Base-by-base conservation (phyloP, 23 red algal genomes). In the Agarophyton chilense region DNA sequence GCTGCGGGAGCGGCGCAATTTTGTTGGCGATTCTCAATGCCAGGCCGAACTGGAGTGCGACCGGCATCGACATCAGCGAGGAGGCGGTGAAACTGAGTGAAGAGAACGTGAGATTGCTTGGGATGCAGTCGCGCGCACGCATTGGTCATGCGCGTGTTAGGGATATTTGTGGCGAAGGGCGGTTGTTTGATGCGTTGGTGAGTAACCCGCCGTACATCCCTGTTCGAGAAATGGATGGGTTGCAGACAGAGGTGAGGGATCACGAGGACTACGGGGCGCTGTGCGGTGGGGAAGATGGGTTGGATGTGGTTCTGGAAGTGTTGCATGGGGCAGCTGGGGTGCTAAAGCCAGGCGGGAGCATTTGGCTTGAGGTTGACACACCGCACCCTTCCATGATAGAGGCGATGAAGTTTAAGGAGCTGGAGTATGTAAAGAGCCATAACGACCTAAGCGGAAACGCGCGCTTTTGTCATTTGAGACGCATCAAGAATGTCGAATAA, bases 141-240 rank as follows among this genome's bases (percentile, higher is more conserved):
- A 62, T 94, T 36, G 60, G 72, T 17, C 81, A 94, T 19, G 39
- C 40, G 4, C 72, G 64, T 0, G 17, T 88, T 17, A 25, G n/a
- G 2, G 82, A 83, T 10, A n/a, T 66, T 2, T 22, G 29, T 19
- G 53, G 28, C n/a, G 53, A 63, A 10, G 28, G 21, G 10, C 8
- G 11, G 0, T 0, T 51, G 52, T 99, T 93, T 71, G 93, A 99
- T 44, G 52, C 93, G 24, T 21, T 99, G 17, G 81, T 96, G 21
- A 84, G 67, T 19, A 96, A 96, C 89, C 97, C 97, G 19, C 97
- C 97, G 16, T 99, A 99, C 81, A 92, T 99, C 63, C 90, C 86
- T 2, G 57, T 58, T 11, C n/a, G 39, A 32, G 97, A 99, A n/a
- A 92, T 96, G 90, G 9, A 40, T 22, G 77, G 0, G 36, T 65